Evolutionary conservation across 345 rosid species (phyloP).

Genomic region (Dovyalis caffra): DNA sequence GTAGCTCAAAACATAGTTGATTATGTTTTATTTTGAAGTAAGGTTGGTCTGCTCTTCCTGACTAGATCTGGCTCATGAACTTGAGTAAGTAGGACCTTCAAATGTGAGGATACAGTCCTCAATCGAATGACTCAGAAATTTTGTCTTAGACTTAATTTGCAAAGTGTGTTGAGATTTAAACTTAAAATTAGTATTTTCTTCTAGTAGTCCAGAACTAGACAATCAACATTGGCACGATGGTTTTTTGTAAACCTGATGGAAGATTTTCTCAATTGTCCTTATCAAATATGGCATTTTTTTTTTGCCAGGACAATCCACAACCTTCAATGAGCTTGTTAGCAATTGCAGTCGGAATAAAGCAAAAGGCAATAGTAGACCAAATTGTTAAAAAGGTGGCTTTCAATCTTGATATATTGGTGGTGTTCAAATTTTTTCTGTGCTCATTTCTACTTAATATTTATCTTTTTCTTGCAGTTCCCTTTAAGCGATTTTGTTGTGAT

Average conservation of each 20-base stretch:
- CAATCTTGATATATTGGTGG: conserved; percentile 4
- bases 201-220: background rate
- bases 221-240: background rate
- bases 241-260: background rate
- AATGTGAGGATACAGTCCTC: background rate
- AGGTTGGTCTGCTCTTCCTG: background rate
- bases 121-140: background rate
- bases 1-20: background rate
- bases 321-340: conserved; percentile 53
- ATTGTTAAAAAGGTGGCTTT: conserved; percentile 58
- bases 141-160: background rate
- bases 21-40: background rate
- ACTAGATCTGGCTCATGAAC: background rate
- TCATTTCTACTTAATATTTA: conserved; percentile 6
- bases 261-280: background rate
- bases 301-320: conserved; percentile 38
- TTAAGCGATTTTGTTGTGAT: conserved; percentile 41
- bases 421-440: background rate
- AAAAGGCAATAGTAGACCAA: conserved; percentile 60
- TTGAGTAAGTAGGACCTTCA: background rate
- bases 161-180: background rate
- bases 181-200: background rate
- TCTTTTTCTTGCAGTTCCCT: conserved; percentile 39
- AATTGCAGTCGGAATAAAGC: conserved; percentile 74
- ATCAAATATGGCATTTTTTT: background rate